Evolutionary conservation across 192 early-diverging fungal species (phyloP), one percentile per base, ranked within the genome.

Genomic region (Rhizophagus clarus): DNA sequence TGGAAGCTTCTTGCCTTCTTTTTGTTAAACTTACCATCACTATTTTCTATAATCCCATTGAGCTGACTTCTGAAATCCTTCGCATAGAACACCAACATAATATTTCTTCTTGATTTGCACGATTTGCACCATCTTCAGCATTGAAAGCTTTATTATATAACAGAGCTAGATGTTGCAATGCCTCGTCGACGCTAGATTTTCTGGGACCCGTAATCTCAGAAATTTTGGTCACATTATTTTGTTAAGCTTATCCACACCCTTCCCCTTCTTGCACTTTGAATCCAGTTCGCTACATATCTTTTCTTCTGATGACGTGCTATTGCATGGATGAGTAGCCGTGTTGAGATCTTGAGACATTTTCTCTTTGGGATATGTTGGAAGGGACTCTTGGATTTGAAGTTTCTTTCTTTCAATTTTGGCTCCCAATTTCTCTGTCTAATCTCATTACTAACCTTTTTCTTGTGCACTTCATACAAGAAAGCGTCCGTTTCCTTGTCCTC

Each of bases 11-110:
- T 74, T 26, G 72, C 47, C 28, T 74, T 74, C 72, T 74, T 74
- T 74, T 74, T 24, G 26, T 24, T 51, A 74, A 74, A 37, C 56
- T 74, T 61, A 51, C 47, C 47, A 37, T 22, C 31, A 40, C 28
- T 64, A 22, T 22, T 74, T 74, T 4, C 29, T 12, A 74, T 74
- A 74, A 74, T 56, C 72, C 15, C 49, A 31, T 74, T 10, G n/a
- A 74, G 56, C 72, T 74, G 72, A 74, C 4, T 10, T 74, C 47
- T 74, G 72, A 74, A 74, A 74, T 74, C 47, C 72, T 51, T 74
- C 51, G 3, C 9, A 22, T 74, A 74, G 51, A 74, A 49, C 11
- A 74, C 72, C 72, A 74, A 60, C 40, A 73, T 73, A 73, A 73
- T 24, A 73, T 73, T 73, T 73, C 72, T 51, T 73, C 40, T n/a